Evolutionary conservation across 768 basidiomycete genomes (phyloP).

Genomic region (Cytidiella melzeri): DNA sequence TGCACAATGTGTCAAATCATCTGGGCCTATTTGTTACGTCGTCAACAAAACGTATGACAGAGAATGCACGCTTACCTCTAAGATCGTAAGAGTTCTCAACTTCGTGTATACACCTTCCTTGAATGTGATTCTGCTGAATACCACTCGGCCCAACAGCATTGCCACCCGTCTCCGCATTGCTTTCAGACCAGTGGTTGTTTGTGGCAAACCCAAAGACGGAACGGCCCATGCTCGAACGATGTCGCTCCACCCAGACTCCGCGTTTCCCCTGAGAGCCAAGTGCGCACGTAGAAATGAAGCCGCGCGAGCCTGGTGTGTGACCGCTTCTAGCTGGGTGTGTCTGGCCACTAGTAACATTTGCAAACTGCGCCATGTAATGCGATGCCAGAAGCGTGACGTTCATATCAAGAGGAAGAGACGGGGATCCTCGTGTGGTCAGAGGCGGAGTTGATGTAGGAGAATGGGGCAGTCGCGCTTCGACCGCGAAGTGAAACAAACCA

Average conservation of each 20-base stretch:
- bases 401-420: slow-evolving; percentile 23
- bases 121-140: no score
- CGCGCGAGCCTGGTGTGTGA: slow-evolving; percentile 26
- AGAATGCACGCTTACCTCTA: slow-evolving; percentile 17
- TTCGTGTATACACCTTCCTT: slow-evolving; percentile 20
- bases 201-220: slow-evolving; percentile 39
- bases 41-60: no score
- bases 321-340: slow-evolving; percentile 13
- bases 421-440: not conserved
- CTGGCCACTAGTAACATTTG: slow-evolving; percentile 8
- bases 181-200: slow-evolving; percentile 7
- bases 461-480: slow-evolving; percentile 25
- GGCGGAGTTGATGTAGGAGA: not conserved
- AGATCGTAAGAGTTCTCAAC: slow-evolving; percentile 25
- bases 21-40: no score
- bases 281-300: slow-evolving; percentile 44
- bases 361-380: slow-evolving; percentile 33
- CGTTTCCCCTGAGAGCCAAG: slow-evolving; percentile 45
- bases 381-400: slow-evolving; percentile 38
- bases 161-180: not conserved
- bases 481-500: slow-evolving; percentile 45
- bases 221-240: slow-evolving; percentile 34
- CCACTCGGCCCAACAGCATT: not conserved
- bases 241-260: slow-evolving; percentile 52
- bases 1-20: slow-evolving; percentile 27